Evolutionary conservation across 2,329 filamentous ascomycete species (phyloP).

Genomic region (Kalmusia sp.): DNA sequence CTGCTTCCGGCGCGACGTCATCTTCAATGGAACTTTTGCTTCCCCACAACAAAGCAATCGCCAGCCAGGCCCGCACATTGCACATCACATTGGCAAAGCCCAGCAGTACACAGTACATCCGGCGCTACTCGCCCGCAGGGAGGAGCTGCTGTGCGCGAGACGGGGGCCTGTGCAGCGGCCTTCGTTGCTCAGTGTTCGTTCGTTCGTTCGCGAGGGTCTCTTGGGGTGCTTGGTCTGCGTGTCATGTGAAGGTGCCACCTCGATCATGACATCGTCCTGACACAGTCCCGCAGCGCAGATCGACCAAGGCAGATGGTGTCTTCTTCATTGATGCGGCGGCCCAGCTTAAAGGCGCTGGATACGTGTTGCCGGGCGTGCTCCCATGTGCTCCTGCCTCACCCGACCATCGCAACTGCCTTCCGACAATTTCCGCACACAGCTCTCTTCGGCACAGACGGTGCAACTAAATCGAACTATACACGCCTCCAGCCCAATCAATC

Average conservation of each 20-base stretch:
- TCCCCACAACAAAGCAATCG: constrained; percentile 13
- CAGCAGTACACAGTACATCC: not conserved
- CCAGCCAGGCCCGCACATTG: not conserved
- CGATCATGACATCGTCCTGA: constrained; percentile 16
- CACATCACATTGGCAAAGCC: not conserved
- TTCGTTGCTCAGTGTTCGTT: not conserved
- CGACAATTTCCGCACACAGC: constrained; percentile 14
- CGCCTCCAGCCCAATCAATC: constrained; percentile 32
- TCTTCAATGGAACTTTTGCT: not conserved
- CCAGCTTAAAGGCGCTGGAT: constrained; percentile 11
- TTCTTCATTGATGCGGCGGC: not conserved
- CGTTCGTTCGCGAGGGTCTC: too few relatives aligned
- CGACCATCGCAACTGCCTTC: constrained; percentile 14
- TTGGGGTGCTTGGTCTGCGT: not conserved
- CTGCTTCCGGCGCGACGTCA: constrained; percentile 14
- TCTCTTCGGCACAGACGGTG: constrained; percentile 7
- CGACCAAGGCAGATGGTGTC: constrained; percentile 6
- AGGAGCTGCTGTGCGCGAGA: not conserved
- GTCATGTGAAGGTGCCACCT: constrained; percentile 8
- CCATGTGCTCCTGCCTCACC: constrained; percentile 7
- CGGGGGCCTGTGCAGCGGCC: not conserved
- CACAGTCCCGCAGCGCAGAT: constrained; percentile 4
- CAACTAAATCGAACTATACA: constrained; percentile 8
- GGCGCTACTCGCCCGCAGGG: constrained; percentile 3
- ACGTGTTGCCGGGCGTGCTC: constrained; percentile 9